Evolutionary conservation across 345 rosid genomes (phyloP), one percentile per base, ranked within the genome.

Genomic region (Rhizophora mangle): DNA sequence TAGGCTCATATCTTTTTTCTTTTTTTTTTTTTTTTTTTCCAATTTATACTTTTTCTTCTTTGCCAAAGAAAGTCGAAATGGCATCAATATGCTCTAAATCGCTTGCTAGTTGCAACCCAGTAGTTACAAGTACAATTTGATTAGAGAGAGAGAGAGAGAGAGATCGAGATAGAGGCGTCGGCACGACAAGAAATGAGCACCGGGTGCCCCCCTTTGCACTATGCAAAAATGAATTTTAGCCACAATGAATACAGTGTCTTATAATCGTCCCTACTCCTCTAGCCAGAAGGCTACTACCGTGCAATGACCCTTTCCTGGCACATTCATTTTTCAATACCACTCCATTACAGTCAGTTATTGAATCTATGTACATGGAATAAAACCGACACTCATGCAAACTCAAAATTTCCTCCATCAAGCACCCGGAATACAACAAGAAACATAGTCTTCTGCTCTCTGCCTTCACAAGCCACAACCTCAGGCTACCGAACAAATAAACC

Each of bases 321-420:
- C 68, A 62, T 51, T 56, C 69, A 72, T 71, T 71, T 69, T 22
- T 84, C 78, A 70, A 0, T 82, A 82, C 86, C 80, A 72, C 75
- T 67, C 76, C 65, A 72, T 66, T 52, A 66, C 81, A 75, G 73
- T 68, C 51, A 63, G 66, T 62, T 68, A 67, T 34, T 74, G 63
- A 74, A 52, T 64, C 78, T 80, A 82, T 85, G 63, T 82, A 85
- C 88, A 76, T 58, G 51, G 21, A 37, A 51, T 22, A 64, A 71
- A 56, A 62, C 63, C 59, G 46, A 29, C 36, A 60, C 65, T 30
- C 75, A 21, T 63, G 60, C 72, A 73, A 73, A 81, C 65, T 30
- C 29, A 58, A 74, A 75, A 74, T 64, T 60, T 63, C 71, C 54
- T 20, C 69, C 68, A 27, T 39, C 73, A 36, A 56, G 24, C 61